Evolutionary conservation across 73 alveolate species (phyloP).

Genomic region (Paraurostyla sp.): DNA sequence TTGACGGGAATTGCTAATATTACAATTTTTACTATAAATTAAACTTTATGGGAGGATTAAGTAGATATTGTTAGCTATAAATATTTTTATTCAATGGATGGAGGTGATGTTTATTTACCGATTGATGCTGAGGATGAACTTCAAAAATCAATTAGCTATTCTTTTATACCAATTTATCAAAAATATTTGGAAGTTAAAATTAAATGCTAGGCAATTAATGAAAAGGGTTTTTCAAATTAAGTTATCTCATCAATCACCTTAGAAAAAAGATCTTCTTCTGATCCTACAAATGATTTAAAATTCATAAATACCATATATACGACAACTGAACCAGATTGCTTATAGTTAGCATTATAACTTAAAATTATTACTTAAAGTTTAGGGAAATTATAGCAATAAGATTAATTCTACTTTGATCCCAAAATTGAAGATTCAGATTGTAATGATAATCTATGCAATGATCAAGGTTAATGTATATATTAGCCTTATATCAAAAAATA

Average conservation of each 20-base stretch:
- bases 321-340: neutral
- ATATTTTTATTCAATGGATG: constrained; percentile 31
- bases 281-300: constrained; percentile 3
- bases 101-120: constrained; percentile 2
- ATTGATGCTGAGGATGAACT: neutral
- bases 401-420: neutral
- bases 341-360: neutral
- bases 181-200: neutral
- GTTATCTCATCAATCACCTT: neutral
- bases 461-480: neutral
- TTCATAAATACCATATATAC: neutral
- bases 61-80: neutral
- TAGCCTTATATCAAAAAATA: neutral
- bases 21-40: neutral
- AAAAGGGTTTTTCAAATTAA: neutral
- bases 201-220: constrained; percentile 25
- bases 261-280: constrained; percentile 10
- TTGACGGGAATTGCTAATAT: constrained; percentile 30
- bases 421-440: neutral
- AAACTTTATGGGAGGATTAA: neutral
- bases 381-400: neutral
- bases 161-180: neutral
- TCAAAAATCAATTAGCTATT: neutral
- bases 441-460: neutral
- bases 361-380: neutral